These are phyloP conservation scores for Zygoascus sp. DNA, from an alignment of 1,139 yeast genomes.

Conservation along the genomic window DNA sequence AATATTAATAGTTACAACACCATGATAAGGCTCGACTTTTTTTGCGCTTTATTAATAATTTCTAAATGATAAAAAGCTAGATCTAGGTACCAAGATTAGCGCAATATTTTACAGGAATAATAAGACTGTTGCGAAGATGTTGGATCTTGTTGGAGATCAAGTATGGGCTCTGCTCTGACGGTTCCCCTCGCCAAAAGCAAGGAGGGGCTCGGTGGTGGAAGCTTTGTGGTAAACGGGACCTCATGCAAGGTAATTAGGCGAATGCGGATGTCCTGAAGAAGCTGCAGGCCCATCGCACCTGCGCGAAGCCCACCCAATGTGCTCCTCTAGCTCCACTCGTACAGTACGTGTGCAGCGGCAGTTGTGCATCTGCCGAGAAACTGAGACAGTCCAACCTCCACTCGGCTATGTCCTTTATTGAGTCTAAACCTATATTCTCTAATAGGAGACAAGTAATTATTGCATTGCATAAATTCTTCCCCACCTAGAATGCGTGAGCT, in stretches of 20 bases:
- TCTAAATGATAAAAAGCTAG: too few relatives aligned
- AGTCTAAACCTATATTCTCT: not conserved
- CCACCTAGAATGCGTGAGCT: too few relatives aligned
- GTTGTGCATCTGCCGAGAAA: not conserved
- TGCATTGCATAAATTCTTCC: conserved; percentile 1
- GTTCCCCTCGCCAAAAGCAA: too few relatives aligned
- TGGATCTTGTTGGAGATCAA: not conserved
- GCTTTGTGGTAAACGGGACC: not conserved
- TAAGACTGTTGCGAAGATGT: not conserved
- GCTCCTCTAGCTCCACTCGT: not conserved
- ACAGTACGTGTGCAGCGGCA: not conserved
- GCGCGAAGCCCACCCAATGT: not conserved
- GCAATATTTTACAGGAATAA: not conserved
- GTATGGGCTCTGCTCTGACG: too few relatives aligned
- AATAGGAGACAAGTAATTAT: not conserved
- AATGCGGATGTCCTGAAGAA: not conserved
- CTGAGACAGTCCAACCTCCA: not conserved
- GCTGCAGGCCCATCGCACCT: not conserved
- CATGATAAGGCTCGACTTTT: too few relatives aligned
- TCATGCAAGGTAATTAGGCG: conserved; percentile 3
- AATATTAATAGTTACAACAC: too few relatives aligned
- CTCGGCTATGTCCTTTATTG: not conserved
- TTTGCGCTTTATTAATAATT: too few relatives aligned
- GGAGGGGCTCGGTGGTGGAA: not conserved
- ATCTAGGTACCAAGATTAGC: not conserved